These are phyloP conservation scores for Pseudopyricularia javanii DNA, from an alignment of 2,329 filamentous ascomycete species.

Conservation along the genomic window DNA sequence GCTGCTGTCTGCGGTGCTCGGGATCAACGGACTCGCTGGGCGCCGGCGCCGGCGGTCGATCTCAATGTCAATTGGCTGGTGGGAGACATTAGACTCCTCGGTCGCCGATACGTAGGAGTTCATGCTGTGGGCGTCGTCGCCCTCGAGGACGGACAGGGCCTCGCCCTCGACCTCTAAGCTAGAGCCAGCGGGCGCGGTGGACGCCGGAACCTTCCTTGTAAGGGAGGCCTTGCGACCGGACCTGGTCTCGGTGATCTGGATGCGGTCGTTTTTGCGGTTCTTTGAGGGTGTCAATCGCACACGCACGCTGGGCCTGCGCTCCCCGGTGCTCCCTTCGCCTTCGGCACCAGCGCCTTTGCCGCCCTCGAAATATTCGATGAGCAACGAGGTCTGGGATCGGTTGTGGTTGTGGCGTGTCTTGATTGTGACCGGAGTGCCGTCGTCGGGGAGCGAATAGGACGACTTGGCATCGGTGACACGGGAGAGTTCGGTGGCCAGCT, in stretches of 20 bases:
- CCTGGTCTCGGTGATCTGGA: conserved; percentile 76
- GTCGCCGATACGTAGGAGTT: conserved; percentile 67
- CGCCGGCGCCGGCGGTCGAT: conserved; percentile 52
- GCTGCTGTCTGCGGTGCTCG: conserved; percentile 38
- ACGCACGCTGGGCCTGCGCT: conserved; percentile 70
- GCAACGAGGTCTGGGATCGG: conserved; percentile 73
- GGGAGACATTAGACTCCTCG: conserved; percentile 65
- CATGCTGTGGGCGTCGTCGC: conserved; percentile 53
- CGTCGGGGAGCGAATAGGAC: conserved; percentile 69
- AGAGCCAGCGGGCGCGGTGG: conserved; percentile 18
- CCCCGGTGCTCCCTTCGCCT: conserved; percentile 37
- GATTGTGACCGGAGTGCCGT: conserved; percentile 87
- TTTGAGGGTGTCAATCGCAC: conserved; percentile 70
- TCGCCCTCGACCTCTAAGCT: conserved; percentile 23
- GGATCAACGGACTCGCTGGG: conserved; percentile 56
- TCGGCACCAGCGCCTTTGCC: conserved; percentile 38
- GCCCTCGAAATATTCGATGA: conserved; percentile 92
- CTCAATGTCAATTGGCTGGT: conserved; percentile 79
- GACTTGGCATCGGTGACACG: conserved; percentile 57
- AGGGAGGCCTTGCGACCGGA: conserved; percentile 56
- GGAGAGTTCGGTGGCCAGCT: conserved; percentile 57
- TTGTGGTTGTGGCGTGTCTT: conserved; percentile 54
- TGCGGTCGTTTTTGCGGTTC: conserved; percentile 57
- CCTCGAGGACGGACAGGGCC: conserved; percentile 22
- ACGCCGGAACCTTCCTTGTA: conserved; percentile 15